Base-by-base conservation (phyloP, 306 rosid genomes). In the Quercus rubra region DNA sequence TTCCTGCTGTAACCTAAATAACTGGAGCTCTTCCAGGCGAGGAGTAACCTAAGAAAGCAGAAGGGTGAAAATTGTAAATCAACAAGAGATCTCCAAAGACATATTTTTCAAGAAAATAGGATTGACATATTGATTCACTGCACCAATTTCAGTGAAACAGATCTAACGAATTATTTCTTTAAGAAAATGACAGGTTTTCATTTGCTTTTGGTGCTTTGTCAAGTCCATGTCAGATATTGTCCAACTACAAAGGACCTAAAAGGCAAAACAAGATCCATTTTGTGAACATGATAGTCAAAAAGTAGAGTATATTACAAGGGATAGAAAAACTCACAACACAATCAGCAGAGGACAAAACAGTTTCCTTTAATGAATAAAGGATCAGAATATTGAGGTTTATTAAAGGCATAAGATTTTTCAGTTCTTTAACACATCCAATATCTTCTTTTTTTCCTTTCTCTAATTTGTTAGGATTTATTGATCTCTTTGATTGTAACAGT, bases 11-110 rank as follows among this genome's bases (percentile, higher is more conserved):
- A 84, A 74, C 88, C 91, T 93, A 74, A 77, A 89, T 55, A 87
- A 83, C 69, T 83, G 86, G 31, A 95, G 85, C 85, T 95, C 98
- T 74, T 91, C 92, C 72, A 93, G 83, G 58, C 97, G 92, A 70
- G 92, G 90, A 69, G 88, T 82, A 79, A 89, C 97, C 97, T 94
- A 73, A 75, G 38, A 74, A 77, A 8, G 67, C 25, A 58, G 69
- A 67, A 19, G 49, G 2, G 72, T 71, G 20, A 54, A 69, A 57
- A 30, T 63, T 33, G 12, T 54, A 54, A 5, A 25, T 31, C 75
- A 43, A 64, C 12, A 64, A 30, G 70, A 18, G 21, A 13, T 14
- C n/a, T 30, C 41, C 9, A 31, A 5, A 64, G 9, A 64, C 18
- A 30, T 7, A 15, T 64, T 25, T 27, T 5, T 19, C 13, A 33